phyloP scores from a whole-genome alignment of 345 rosid genomes.

The Lumnitzera racemosa region DNA sequence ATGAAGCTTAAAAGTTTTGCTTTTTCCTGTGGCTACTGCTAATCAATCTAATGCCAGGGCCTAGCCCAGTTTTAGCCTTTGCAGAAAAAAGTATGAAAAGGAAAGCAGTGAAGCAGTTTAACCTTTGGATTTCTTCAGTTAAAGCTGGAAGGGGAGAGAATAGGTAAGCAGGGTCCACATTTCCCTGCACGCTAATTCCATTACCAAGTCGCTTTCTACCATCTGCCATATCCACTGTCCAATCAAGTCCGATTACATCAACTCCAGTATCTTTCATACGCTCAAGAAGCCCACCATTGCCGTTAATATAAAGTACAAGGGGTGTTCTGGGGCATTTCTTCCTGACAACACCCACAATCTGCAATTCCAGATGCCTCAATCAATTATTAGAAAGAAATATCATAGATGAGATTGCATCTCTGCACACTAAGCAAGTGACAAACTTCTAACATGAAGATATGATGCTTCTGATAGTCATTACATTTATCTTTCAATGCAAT shows the following conservation, averaged over 20 bases:
- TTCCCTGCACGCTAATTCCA: slow-evolving; percentile 72
- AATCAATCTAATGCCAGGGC: too few species aligned
- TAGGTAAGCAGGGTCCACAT: slow-evolving; percentile 80
- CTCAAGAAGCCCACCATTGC: slow-evolving; percentile 92
- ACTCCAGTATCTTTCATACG: slow-evolving; percentile 85
- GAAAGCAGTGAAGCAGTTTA: background rate
- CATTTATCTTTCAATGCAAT: too few species aligned
- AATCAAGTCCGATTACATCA: slow-evolving; percentile 93
- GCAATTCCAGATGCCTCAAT: slow-evolving; percentile 13
- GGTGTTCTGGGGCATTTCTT: slow-evolving; percentile 76
- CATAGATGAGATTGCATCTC: background rate
- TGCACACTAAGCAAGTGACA: too few species aligned
- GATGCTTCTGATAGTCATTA: too few species aligned
- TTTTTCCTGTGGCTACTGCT: too few species aligned
- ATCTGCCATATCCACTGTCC: slow-evolving; percentile 95
- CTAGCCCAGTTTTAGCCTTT: background rate
- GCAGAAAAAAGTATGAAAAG: background rate
- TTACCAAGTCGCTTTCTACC: slow-evolving; percentile 71
- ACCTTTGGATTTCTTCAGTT: slow-evolving; percentile 82
- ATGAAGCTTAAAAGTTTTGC: too few species aligned
- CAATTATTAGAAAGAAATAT: background rate
- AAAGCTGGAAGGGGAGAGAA: slow-evolving; percentile 73
- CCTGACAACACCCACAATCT: slow-evolving; percentile 60
- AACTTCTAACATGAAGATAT: too few species aligned
- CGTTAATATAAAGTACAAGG: slow-evolving; percentile 81